Base-by-base conservation (phyloP, 441 rosid genomes). In the Erysimum cheiri region DNA sequence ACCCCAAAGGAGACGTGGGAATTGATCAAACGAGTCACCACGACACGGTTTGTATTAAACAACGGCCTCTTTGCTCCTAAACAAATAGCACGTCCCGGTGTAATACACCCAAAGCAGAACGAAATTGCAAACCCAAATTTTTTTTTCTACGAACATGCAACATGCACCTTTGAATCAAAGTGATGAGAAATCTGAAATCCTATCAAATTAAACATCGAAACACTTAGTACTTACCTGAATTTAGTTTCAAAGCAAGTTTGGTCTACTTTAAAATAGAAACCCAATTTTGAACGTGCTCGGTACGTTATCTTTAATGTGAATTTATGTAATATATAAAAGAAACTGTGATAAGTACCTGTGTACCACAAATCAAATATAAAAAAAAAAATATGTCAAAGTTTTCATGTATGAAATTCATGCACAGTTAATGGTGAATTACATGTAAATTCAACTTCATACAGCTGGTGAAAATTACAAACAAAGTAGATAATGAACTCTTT, bases 21-120 rank as follows among this genome's bases (percentile, higher is more conserved):
- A 53, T 60, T 53, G 69, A 67, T 67, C 73, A 67, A 67, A 74
- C 78, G 68, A 67, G 68, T 67, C 8, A 28, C 49, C 43, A 28
- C 14, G 12, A 73, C 77, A 60, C 77, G 77, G 73, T 67, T 58
- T 50, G 39, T 36, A 58, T 49, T 66, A 39, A 24, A 65, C 53
- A 47, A 73, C 11, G 60, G 44, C 75, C 17, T 22, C 49, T 60
- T 56, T 24, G 47, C 36, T 48, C 37, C 36, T 0, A 60, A 41
- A 70, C 26, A 50, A 17, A 58, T 46, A 36, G 44, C 54, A 52
- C 54, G 44, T 6, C 60, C 22, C 17, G 17, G 31, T 43, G 19
- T 32, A 67, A 19, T 56, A 56, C 40, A 43, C 63, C 44, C 36
- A 33, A 67, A 56, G 28, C 56, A 68, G 44, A 40, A 15, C 29